Evolutionary conservation across 2,329 filamentous ascomycete genomes (phyloP).

Genomic region (Epicoccum sorghinum): DNA sequence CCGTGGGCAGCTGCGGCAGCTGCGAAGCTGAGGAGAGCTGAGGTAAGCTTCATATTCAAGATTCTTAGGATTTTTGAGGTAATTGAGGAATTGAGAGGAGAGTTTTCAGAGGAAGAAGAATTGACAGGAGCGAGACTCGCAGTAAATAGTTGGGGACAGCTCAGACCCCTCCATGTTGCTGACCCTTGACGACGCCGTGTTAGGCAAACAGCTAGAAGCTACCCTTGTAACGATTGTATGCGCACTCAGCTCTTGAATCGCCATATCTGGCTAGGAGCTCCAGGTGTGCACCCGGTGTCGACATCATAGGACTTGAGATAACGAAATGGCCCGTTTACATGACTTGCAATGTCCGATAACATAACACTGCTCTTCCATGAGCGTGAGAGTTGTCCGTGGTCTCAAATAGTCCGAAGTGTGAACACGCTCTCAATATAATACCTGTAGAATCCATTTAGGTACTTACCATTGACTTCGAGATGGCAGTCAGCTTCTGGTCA

Average conservation of each 20-base stretch:
- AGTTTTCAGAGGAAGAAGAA: neutral
- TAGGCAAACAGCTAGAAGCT: constrained; percentile 45
- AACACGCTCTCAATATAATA: neutral
- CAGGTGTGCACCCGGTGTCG: constrained; percentile 14
- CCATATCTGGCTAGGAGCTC: constrained; percentile 29
- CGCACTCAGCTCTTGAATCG: constrained; percentile 24
- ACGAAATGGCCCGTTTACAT: neutral
- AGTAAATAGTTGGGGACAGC: constrained; percentile 30
- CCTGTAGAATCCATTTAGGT: constrained; percentile 7
- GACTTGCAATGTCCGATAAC: neutral
- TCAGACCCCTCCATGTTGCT: constrained; percentile 29
- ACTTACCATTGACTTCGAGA: neutral
- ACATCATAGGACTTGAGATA: constrained; percentile 9
- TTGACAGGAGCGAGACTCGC: constrained; percentile 12
- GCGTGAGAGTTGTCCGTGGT: neutral
- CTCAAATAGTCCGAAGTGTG: too few species aligned
- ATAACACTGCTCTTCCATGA: neutral
- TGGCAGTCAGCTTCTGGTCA: neutral
- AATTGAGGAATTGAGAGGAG: neutral
- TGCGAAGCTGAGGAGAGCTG: constrained; percentile 47
- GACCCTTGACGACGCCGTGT: constrained; percentile 36
- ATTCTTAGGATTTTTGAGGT: neutral
- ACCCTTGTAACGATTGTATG: constrained; percentile 32
- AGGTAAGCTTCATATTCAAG: constrained; percentile 37
- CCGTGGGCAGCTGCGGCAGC: constrained; percentile 65